phyloP scores from a whole-genome alignment of 495 filamentous ascomycete species.

The Aspergillus olivimuriae region DNA sequence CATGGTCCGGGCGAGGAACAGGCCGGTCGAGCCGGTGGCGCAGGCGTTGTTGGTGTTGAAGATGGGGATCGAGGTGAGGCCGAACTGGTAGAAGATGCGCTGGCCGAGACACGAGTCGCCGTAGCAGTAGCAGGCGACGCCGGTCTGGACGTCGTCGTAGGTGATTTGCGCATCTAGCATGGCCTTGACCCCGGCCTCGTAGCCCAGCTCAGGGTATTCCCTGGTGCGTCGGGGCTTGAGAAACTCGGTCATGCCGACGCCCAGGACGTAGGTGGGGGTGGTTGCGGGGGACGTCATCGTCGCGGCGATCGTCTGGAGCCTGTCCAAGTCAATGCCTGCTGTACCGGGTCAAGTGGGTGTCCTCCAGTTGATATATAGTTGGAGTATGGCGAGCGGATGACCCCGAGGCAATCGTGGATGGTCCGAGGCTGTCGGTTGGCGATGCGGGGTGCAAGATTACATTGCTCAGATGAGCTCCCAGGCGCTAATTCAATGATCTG shows the following conservation, averaged over 20 bases:
- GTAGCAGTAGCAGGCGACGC: slow-evolving; percentile 90
- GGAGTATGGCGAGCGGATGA: too few species aligned
- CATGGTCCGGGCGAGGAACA: slow-evolving; percentile 72
- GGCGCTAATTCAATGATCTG: too few species aligned
- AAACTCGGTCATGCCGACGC: slow-evolving; percentile 97
- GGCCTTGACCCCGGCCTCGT: slow-evolving; percentile 88
- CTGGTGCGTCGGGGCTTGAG: slow-evolving; percentile 88
- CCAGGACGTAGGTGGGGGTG: slow-evolving; percentile 69
- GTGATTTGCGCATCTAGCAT: slow-evolving; percentile 88
- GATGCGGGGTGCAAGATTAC: too few species aligned
- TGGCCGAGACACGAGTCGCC: slow-evolving; percentile 89
- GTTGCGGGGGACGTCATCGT: background rate
- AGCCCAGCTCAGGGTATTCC: slow-evolving; percentile 61
- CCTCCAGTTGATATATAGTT: too few species aligned
- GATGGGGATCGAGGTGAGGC: slow-evolving; percentile 88
- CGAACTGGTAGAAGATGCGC: slow-evolving; percentile 95
- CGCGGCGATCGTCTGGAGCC: too few species aligned
- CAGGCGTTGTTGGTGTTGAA: slow-evolving; percentile 98
- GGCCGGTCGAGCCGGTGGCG: slow-evolving; percentile 78
- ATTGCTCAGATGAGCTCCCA: too few species aligned
- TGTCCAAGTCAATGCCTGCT: too few species aligned
- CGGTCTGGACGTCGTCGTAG: slow-evolving; percentile 91
- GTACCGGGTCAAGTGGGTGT: too few species aligned
- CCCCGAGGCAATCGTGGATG: too few species aligned
- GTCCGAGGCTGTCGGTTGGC: too few species aligned